Base-by-base conservation (phyloP, 331 rosid species). In the Pyracantha coccinea region DNA sequence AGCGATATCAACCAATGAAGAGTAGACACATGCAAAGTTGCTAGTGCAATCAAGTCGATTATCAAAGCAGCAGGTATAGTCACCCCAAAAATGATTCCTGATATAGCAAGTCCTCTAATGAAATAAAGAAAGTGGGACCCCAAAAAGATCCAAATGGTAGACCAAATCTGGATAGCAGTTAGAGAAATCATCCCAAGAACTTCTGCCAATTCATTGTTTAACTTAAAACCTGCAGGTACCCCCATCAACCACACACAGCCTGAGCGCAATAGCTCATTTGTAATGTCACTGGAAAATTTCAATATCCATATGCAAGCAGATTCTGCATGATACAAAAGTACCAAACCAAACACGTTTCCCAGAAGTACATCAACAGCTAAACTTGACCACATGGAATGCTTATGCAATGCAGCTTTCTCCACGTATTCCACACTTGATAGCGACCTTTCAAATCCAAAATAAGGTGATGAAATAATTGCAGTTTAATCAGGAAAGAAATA, bases 231-330 rank as follows among this genome's bases (percentile, higher is more conserved):
- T 20, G 95, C 99, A 31, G 97, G 99, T 78, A 85, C 85, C 78
- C 99, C 97, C 99, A 91, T 92, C 85, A 94, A 86, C 99, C 99
- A 91, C 71, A 92, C 97, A 81, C 97, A 91, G 19, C 99, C 96
- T 0, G 93, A 87, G 52, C 96, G 97, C 89, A 94, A 72, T 78
- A 92, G 86, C 27, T 88, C 79, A 76, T 89, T 87, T 33, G 96
- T 87, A 74, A 90, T 70, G 41, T 83, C 94, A 72, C 84, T 88
- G 50, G 86, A 59, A 72, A 92, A 88, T 67, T 86, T 84, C 76
- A 84, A 74, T 86, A 90, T 68, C 78, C 73, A 89, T 64, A 67
- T 58, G 77, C 80, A 80, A 84, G 73, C 68, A 44, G 84, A 76
- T 73, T 92, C 95, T 78, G 88, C 77, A 75, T 88, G 84, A 85